Evolutionary conservation across 441 rosid genomes (phyloP), one percentile per base, ranked within the genome.

Genomic region (Pelargonium cotyledonis): DNA sequence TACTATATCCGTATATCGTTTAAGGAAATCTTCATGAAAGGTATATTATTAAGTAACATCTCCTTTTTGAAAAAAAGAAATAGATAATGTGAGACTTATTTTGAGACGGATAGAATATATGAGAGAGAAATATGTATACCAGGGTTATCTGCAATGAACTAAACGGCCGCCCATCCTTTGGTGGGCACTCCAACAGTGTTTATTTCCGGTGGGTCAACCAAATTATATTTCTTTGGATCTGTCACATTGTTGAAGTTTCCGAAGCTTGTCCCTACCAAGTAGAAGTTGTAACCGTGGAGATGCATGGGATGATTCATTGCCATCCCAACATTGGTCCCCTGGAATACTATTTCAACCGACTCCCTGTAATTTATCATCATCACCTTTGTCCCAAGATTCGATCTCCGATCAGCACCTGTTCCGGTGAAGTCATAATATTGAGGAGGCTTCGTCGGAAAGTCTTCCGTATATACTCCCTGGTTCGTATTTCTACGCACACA

Each of bases 251-350:
- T 64, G 61, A 80, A 86, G 60, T 82, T 82, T 47, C 86, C 85
- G 0, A 0, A 3, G 0, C 78, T 79, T 0, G 10, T 60, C 0
- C 89, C 89, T 0, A 85, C 81, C 60, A 77, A 62, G 21, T 71
- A 85, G 73, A 81, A 83, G 53, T 80, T 81, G 11, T 29, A 73
- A 2, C 89, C 89, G 19, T 79, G 86, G 3, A 83, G 72, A 69
- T 83, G 84, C 63, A 83, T 80, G 0, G 86, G 86, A 67, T 83
- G 86, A 31, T 74, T 82, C 31, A 73, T 78, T 1, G 83, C 78
- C 15, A 77, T 73, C 11, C 76, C 73, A 46, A 75, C 29, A 16
- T 78, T 80, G 1, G 84, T 83, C 46, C 82, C 86, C 21, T 83
- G 86, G 57, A 79, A 71, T n/a, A 83, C 79, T 29, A 80, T 68